These are phyloP conservation scores for Cardamine occulta DNA, from an alignment of 345 rosid species.

Conservation along the genomic window DNA sequence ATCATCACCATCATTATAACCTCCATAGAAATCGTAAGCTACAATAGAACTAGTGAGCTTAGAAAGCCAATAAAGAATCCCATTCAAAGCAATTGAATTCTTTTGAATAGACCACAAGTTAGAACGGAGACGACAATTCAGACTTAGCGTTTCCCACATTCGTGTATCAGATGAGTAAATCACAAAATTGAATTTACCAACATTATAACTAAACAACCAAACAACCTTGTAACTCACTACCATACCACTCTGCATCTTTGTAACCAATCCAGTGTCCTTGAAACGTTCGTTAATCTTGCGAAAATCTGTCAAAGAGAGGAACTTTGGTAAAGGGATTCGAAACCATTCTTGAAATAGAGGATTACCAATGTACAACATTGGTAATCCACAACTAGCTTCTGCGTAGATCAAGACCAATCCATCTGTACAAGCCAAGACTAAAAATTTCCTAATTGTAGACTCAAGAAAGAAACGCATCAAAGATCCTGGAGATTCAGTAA, in stretches of 20 bases:
- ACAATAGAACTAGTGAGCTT: neutral
- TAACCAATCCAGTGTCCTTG: slow-evolving; percentile 23
- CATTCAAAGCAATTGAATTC: slow-evolving; percentile 24
- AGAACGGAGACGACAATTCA: neutral
- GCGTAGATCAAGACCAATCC: slow-evolving; percentile 19
- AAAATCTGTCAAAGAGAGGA: neutral
- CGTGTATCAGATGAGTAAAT: slow-evolving; percentile 32
- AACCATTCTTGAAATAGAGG: slow-evolving; percentile 26
- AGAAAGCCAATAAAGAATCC: slow-evolving; percentile 31
- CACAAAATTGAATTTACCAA: neutral
- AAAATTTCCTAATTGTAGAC: neutral
- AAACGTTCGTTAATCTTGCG: neutral
- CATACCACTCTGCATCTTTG: slow-evolving; percentile 3
- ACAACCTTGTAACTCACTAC: slow-evolving; percentile 34
- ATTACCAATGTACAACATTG: slow-evolving; percentile 20
- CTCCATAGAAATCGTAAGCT: slow-evolving; percentile 31
- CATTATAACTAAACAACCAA: neutral
- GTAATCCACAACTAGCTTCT: neutral
- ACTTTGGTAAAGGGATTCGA: neutral
- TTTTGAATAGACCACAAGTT: neutral
- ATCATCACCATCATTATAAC: neutral
- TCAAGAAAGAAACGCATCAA: slow-evolving; percentile 12
- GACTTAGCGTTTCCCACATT: neutral
- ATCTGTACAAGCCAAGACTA: slow-evolving; percentile 16
- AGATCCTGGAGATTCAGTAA: slow-evolving; percentile 1